A percentile compares a stretch with the other conserved stretches of the same genome.
phyloP scores from a whole-genome alignment of 2,329 filamentous ascomycete genomes.

The Colletotrichum sp. region DNA sequence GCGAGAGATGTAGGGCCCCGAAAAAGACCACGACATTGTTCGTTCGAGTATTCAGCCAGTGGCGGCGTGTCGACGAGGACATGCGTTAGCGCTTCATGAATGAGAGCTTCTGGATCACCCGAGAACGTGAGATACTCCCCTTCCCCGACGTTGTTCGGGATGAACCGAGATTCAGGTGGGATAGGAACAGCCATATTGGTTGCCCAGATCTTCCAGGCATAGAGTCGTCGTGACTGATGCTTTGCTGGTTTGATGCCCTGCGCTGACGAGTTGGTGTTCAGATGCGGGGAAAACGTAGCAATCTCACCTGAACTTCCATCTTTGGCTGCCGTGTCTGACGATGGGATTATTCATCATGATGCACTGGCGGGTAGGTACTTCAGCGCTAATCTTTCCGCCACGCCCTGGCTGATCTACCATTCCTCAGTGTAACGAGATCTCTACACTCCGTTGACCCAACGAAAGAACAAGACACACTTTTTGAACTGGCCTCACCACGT shows the following conservation, averaged over 20 bases:
- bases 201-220: background rate
- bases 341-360: background rate
- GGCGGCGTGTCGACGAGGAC: constrained; percentile 41
- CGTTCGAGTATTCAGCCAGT: constrained; percentile 33
- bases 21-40: constrained; percentile 51
- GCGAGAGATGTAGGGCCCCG: constrained; percentile 59
- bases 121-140: background rate
- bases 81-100: background rate
- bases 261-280: background rate
- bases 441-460: fast-evolving
- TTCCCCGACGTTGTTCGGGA: background rate
- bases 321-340: background rate
- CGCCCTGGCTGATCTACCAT: fast-evolving
- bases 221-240: background rate
- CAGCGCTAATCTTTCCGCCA: fast-evolving
- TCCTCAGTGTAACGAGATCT: fast-evolving
- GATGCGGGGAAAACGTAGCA: background rate
- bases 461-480: too few relatives aligned
- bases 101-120: background rate
- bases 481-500: too few relatives aligned
- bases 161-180: background rate
- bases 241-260: background rate
- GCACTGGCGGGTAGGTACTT: background rate
- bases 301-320: background rate
- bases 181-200: background rate